Evolutionary conservation across 371 early-diverging fungal species (phyloP), one percentile per base, ranked within the genome.

Genomic region (Saksenaea vasiformis): DNA sequence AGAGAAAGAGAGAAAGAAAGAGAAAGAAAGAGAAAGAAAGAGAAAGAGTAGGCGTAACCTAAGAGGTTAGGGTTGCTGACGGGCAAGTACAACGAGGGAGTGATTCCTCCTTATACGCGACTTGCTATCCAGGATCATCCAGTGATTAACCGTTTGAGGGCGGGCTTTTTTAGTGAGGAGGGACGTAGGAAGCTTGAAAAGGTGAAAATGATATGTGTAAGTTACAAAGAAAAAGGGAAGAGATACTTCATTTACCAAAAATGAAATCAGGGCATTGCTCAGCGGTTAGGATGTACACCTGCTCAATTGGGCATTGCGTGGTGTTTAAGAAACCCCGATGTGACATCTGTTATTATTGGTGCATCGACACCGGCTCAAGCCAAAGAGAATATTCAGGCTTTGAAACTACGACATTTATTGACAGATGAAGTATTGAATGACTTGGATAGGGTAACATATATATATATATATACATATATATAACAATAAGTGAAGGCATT

Each of bases 271-370:
- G 65, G 66, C 24, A 82, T 93, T 56, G 92, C 95, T 31, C 71
- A 88, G 24, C 66, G 83, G 38, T 65, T 93, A 27, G 85, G 78
- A 14, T 84, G 85, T 70, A 86, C 93, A 22, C 78, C 90, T 2
- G 86, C 93, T 0, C 93, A 93, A 69, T 69, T 95, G 37, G 90
- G 92, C 0, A 74, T 95, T 59, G 93, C 93, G 11, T 95, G 95
- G 95, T 90, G 90, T 68, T 56, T 90, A 56, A 84, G 80, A 66
- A 89, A 91, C 72, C 73, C 76, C 27, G 66, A 82, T 61, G 77
- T 87, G 13, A 80, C 84, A 1, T 77, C 87, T 0, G 87, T 90
- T 15, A 87, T 89, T 58, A 85, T 84, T 41, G 91, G 93, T 11
- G 95, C 93, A 8, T 84, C 87, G 10, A 83, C 82, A 44, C 85